Conservation (phyloP, 2,329 filamentous ascomycete species). For the Paecilomyces dactylethromorphus region DNA sequence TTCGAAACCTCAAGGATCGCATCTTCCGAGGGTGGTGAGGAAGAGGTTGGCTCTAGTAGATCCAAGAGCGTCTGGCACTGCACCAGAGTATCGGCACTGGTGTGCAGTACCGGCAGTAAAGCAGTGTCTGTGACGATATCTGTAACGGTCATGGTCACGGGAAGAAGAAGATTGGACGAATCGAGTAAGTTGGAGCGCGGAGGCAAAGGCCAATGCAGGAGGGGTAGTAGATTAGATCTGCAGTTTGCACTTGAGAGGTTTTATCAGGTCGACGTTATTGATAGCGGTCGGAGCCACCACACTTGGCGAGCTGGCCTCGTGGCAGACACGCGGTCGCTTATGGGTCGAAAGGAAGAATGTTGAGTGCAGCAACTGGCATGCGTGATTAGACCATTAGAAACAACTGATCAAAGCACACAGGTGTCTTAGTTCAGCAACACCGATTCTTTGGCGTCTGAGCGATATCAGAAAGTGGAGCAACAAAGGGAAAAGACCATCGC, state of each 20-base stretch:
- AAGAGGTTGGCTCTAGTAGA: constrained; percentile 49
- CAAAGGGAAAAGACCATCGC: neutral
- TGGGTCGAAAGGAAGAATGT: constrained; percentile 6
- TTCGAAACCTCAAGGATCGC: constrained; percentile 57
- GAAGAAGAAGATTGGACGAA: neutral
- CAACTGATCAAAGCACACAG: neutral
- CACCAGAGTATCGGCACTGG: constrained; percentile 65
- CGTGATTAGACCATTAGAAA: neutral
- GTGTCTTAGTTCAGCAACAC: neutral
- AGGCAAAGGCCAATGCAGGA: constrained; percentile 5
- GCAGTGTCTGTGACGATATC: constrained; percentile 58
- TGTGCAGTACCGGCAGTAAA: constrained; percentile 62
- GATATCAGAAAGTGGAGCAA: neutral
- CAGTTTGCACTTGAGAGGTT: no score
- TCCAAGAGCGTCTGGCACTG: constrained; percentile 58
- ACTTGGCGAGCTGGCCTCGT: constrained; percentile 3
- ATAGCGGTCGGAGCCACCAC: neutral
- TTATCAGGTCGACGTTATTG: no score
- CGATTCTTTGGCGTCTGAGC: neutral
- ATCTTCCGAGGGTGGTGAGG: constrained; percentile 37
- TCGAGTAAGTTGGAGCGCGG: neutral
- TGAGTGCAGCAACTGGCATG: constrained; percentile 8
- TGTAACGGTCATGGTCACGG: constrained; percentile 45
- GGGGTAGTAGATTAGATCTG: constrained; percentile 1
- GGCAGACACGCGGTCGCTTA: constrained; percentile 9